Conservation (phyloP, 179 eudicot species). For the Beta macrorhiza region DNA sequence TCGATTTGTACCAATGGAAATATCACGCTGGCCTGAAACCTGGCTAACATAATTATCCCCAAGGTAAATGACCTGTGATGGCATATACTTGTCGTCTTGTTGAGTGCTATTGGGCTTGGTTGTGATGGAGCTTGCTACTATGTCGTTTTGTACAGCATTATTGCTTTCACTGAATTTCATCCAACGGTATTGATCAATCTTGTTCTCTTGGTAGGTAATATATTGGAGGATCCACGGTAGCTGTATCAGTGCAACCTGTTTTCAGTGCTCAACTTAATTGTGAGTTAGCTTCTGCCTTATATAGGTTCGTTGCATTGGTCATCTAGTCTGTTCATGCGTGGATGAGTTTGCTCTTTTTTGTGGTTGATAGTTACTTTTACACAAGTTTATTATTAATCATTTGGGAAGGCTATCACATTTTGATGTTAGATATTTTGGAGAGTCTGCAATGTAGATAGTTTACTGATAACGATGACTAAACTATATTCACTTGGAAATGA, state of each 20-base stretch:
- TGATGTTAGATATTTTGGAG: neutral
- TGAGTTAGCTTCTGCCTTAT: neutral
- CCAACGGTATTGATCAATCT: neutral
- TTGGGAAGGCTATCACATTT: neutral
- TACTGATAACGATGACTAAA: neutral
- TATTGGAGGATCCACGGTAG: neutral
- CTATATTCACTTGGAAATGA: neutral
- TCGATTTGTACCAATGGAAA: constrained; percentile 21
- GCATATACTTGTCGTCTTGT: constrained; percentile 33
- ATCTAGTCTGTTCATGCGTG: neutral
- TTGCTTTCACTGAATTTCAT: neutral
- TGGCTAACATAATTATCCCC: constrained; percentile 30
- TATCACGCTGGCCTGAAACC: constrained; percentile 33
- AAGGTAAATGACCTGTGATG: constrained; percentile 43
- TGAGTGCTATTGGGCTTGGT: constrained; percentile 16
- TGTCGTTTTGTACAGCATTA: neutral
- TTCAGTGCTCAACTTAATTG: neutral
- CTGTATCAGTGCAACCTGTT: neutral
- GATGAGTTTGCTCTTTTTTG: neutral
- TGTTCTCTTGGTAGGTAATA: constrained; percentile 2
- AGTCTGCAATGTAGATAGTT: neutral
- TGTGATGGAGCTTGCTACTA: neutral
- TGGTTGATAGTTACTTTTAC: neutral
- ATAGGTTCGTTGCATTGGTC: neutral
- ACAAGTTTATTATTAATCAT: neutral